Base-by-base conservation (phyloP, 257 asterid genomes). In the Solanum phureja region DNA sequence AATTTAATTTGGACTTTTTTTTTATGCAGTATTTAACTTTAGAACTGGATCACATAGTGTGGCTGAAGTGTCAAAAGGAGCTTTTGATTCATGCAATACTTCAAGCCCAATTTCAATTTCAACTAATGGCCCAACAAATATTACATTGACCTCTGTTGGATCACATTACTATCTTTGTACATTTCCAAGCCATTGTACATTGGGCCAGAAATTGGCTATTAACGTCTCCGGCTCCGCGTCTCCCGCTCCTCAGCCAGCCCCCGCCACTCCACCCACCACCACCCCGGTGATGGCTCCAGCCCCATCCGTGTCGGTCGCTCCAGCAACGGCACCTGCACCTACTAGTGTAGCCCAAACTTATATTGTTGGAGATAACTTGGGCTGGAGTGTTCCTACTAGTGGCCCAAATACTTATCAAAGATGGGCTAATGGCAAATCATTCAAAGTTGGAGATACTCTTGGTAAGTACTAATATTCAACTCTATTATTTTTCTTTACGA, bases 311-410 rank as follows among this genome's bases (percentile, higher is more conserved):
- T 31, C 88, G 11, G 77, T 89, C 21, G 44, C 89, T 38, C 91
- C 94, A 7, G 66, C 90, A 29, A 87, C 90, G 1, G 40, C 62
- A 14, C 83, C 89, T 3, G 84, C 93, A 23, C 94, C 92, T 7
- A 23, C 90, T 19, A 66, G 93, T 68, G 88, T 12, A 44, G 88
- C 90, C 14, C 37, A 27, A 83, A 91, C 93, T 75, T 92, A 89
- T 35, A 84, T 89, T 0, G 98, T 96, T 38, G 98, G 98, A 19
- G 96, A 91, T 87, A 52, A 52, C 85, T 42, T 92, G 79, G 98
- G 97, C 8, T 95, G 98, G 98, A 5, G 8, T 21, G 92, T 95
- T 7, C 98, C 98, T 19, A 90, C 91, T 1, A 92, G 89, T 76
- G 96, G 95, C 21, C 68, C 88, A 71, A 5, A 62, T 83, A 87